Base-by-base conservation (phyloP, 2,329 filamentous ascomycete species). In the Cytospora schulzeri region DNA sequence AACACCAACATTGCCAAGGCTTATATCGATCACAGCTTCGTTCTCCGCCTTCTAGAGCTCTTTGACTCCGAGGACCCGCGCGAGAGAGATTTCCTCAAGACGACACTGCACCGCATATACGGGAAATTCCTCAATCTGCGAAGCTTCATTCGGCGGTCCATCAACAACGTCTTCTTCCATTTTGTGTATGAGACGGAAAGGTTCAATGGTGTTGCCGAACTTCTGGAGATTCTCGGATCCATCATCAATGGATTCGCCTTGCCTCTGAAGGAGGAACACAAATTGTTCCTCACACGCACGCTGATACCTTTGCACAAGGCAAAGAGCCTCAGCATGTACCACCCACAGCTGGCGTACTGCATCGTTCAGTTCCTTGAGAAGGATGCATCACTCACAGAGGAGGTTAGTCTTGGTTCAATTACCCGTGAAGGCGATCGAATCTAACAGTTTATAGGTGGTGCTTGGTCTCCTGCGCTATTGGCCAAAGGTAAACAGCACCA, bases 151-250 rank as follows among this genome's bases (percentile, higher is more conserved):
- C 87, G 95, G 74, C 88, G 95, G 72, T 99, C 95, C 63, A 99
- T 99, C 85, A 99, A 99, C 86, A 98, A 99, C 74, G 95, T 99
- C 72, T 99, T 99, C 81, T 99, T 99, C 85, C 95, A 99, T 75
- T 99, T 99, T 77, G 93, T 93, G 66, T 99, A 99, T 76, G 95
- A 99, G 79, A 99, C 95, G 4, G 95, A 99, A 78, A 87, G 95
- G 65, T 98, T 99, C 81, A 99, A 99, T 72, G 95, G 95, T 61
- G 97, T 99, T 73, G 95, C 95, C 3, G 95, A 99, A 77, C 83
- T 99, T 33, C 84, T 99, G 41, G 95, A 99, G 76, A 99, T 99
- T 70, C 82, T 99, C 59, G 95, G 95, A 33, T 98, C 95, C 69
- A 99, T 99, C 74, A 99, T 99, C 83, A 99, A 99, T 76, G 95